Conservation (phyloP, 2,329 filamentous ascomycete species). For the Nakataea oryzae region DNA sequence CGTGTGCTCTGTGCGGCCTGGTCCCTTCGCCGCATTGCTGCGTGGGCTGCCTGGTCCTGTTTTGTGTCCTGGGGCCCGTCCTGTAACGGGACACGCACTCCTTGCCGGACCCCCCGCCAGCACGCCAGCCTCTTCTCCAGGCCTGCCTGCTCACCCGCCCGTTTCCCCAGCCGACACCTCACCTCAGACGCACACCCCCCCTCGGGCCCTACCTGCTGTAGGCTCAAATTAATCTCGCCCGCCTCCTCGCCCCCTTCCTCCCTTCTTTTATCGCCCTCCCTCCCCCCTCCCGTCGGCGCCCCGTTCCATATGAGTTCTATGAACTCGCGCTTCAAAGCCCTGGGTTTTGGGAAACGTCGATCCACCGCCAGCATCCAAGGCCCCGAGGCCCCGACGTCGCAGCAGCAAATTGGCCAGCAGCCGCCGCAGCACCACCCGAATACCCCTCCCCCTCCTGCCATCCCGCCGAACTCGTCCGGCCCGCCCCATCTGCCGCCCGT, state of each 20-base stretch:
- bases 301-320: slow-evolving; percentile 60
- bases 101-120: neutral
- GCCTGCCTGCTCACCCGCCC: neutral
- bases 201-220: neutral
- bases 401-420: slow-evolving; percentile 4
- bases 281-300: neutral
- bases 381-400: slow-evolving; percentile 27
- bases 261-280: slow-evolving; percentile 2
- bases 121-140: neutral
- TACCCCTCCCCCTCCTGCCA: slow-evolving; percentile 18
- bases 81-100: neutral
- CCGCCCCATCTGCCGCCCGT: slow-evolving; percentile 13
- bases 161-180: neutral
- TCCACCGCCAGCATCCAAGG: slow-evolving; percentile 49
- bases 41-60: neutral
- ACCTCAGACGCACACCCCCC: neutral
- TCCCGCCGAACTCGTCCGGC: slow-evolving; percentile 14
- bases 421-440: slow-evolving; percentile 19
- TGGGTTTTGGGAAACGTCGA: slow-evolving; percentile 75
- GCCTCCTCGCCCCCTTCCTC: slow-evolving; percentile 11
- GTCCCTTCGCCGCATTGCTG: neutral
- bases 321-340: slow-evolving; percentile 69
- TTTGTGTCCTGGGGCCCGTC: neutral
- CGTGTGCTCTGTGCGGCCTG: too few relatives aligned
- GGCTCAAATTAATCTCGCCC: slow-evolving; percentile 4